A percentile compares a stretch with the other conserved stretches of the same genome.
Conservation (phyloP, 2,329 filamentous ascomycete species). For the Rachicladosporium sp. region DNA sequence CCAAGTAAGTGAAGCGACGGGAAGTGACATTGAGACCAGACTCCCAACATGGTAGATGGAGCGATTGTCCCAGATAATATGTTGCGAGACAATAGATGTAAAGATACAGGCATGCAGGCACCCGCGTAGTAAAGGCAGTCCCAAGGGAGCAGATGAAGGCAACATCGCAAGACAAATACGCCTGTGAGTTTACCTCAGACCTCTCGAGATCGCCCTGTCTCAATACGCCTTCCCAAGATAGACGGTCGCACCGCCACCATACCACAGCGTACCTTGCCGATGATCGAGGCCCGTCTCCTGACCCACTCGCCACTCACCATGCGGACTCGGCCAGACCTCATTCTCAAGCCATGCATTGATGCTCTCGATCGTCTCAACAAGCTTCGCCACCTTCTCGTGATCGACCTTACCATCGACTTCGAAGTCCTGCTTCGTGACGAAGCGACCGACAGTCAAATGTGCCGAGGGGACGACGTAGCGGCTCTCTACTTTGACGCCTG, state of each 20-base stretch:
- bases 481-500: constrained; percentile 59
- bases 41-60: too few relatives aligned
- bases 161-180: too few relatives aligned
- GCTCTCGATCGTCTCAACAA: constrained; percentile 59
- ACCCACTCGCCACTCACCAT: constrained; percentile 75
- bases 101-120: too few relatives aligned
- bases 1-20: too few relatives aligned
- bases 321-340: constrained; percentile 52
- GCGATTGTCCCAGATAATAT: too few relatives aligned
- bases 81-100: too few relatives aligned
- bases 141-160: too few relatives aligned
- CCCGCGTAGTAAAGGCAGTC: too few relatives aligned
- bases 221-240: constrained; percentile 38
- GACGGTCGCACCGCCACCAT: constrained; percentile 62
- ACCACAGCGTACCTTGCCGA: constrained; percentile 69
- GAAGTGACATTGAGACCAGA: too few relatives aligned
- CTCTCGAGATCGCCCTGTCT: constrained; percentile 2
- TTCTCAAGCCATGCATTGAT: constrained; percentile 64
- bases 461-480: constrained; percentile 82
- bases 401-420: constrained; percentile 21
- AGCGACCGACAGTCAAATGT: constrained; percentile 81
- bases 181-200: too few relatives aligned
- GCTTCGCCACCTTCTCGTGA: constrained; percentile 19
- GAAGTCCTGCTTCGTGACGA: constrained; percentile 54
- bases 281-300: constrained; percentile 70